These are phyloP conservation scores for Rhizopogon sp. DNA, from an alignment of 768 basidiomycete species.

Conservation along the genomic window DNA sequence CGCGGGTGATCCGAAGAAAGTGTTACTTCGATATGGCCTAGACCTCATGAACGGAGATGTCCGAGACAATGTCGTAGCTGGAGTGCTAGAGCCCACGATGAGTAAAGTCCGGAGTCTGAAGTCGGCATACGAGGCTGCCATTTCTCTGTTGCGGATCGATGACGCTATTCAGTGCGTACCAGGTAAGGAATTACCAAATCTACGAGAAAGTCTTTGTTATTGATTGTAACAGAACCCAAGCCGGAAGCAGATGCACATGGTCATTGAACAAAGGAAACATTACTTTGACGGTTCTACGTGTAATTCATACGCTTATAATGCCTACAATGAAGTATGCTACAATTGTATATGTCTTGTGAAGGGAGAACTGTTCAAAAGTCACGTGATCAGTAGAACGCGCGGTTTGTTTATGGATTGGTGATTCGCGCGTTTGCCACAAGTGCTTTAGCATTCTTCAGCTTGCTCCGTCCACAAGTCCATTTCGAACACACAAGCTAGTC, in stretches of 20 bases:
- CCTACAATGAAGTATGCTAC: conserved; percentile 1
- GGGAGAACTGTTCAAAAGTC: conserved; percentile 9
- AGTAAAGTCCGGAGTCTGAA: conserved; percentile 97
- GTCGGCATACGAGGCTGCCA: conserved; percentile 94
- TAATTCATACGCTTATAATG: conserved; percentile 10
- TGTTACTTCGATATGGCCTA: conserved; percentile 85
- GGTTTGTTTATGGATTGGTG: conserved; percentile 18
- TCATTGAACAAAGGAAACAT: conserved; percentile 39
- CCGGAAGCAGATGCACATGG: conserved; percentile 70
- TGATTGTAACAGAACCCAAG: conserved; percentile 53
- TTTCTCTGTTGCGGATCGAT: conserved; percentile 91
- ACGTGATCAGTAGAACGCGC: conserved; percentile 21
- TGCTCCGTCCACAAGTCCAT: conserved; percentile 6
- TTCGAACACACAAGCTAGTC: conserved; percentile 4
- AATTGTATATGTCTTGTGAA: not conserved
- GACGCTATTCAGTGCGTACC: conserved; percentile 91
- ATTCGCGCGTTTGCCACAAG: conserved; percentile 2
- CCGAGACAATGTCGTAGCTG: conserved; percentile 89
- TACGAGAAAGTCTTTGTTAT: conserved; percentile 7
- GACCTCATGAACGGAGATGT: conserved; percentile 94
- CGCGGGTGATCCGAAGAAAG: conserved; percentile 86
- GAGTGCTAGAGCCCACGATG: conserved; percentile 93
- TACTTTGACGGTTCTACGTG: conserved; percentile 4
- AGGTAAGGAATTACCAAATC: conserved; percentile 43
- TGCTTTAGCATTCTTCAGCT: conserved; percentile 9